Conservation (phyloP, 345 rosid genomes). For the Populus euphratica region DNA sequence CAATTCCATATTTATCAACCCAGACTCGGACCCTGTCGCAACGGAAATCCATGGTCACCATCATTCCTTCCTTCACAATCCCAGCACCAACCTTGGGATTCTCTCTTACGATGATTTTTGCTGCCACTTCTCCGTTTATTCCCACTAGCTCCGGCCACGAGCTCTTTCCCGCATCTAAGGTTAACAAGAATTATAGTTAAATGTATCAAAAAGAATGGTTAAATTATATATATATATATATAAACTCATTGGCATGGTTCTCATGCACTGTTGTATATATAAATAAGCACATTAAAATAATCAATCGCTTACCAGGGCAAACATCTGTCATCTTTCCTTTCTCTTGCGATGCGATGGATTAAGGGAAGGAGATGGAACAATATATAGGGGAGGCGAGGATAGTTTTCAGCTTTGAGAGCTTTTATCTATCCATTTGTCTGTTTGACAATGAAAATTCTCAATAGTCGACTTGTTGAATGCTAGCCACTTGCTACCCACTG, state of each 20-base stretch:
- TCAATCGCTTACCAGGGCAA: background rate
- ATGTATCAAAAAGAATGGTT: background rate
- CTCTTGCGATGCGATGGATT: background rate
- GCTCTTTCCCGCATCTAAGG: constrained; percentile 18
- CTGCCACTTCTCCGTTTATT: constrained; percentile 34
- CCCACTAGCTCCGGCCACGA: constrained; percentile 48
- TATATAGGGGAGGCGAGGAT: background rate
- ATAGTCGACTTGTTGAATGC: background rate
- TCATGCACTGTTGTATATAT: no score
- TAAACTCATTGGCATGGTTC: no score
- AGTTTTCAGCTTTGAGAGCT: background rate
- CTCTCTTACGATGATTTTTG: constrained; percentile 29
- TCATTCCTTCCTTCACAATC: constrained; percentile 35
- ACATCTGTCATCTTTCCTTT: background rate
- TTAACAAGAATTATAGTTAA: background rate
- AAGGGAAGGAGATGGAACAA: background rate
- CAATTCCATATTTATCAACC: constrained; percentile 38
- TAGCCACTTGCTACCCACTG: background rate
- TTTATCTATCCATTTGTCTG: background rate
- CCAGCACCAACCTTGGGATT: constrained; percentile 30
- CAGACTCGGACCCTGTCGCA: constrained; percentile 42
- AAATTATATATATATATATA: background rate
- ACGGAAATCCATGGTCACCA: constrained; percentile 28
- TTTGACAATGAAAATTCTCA: background rate
- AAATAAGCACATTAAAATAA: background rate